Evolutionary conservation across 2,329 filamentous ascomycete genomes (phyloP).

Genomic region (Pleochaeta shiraiana): DNA sequence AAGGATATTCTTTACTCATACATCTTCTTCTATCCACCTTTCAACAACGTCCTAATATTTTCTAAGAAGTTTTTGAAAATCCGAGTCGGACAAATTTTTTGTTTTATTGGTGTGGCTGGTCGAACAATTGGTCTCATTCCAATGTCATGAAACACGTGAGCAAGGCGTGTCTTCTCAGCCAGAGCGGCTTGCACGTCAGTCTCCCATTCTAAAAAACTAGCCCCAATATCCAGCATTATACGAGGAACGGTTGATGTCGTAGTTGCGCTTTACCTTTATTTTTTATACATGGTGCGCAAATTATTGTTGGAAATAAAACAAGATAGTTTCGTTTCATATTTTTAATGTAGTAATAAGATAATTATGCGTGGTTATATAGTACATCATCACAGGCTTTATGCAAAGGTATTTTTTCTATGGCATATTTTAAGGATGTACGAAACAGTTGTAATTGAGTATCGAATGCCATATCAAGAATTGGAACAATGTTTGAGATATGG

Average conservation of each 20-base stretch:
- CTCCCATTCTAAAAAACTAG: background rate
- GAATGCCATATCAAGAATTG: too few species aligned
- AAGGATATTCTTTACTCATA: background rate
- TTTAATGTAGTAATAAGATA: too few species aligned
- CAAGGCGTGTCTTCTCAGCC: background rate
- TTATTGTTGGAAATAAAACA: too few species aligned
- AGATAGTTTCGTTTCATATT: too few species aligned
- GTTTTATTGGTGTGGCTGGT: background rate
- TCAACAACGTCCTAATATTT: background rate
- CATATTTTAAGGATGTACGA: too few species aligned
- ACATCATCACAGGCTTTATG: too few species aligned
- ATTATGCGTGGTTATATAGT: too few species aligned
- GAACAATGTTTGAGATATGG: too few species aligned
- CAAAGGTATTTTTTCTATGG: too few species aligned
- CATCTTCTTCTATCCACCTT: background rate
- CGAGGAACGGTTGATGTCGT: background rate
- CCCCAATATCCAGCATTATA: background rate
- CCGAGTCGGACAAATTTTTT: background rate
- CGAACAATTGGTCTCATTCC: background rate
- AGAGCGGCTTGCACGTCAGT: background rate
- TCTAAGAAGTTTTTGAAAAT: background rate
- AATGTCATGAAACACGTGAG: background rate
- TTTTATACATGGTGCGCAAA: too few species aligned
- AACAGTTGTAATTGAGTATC: too few species aligned
- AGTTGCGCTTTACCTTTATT: too few species aligned